Evolutionary conservation across 345 rosid species (phyloP), one percentile per base, ranked within the genome.

Genomic region (Heritiera littoralis): DNA sequence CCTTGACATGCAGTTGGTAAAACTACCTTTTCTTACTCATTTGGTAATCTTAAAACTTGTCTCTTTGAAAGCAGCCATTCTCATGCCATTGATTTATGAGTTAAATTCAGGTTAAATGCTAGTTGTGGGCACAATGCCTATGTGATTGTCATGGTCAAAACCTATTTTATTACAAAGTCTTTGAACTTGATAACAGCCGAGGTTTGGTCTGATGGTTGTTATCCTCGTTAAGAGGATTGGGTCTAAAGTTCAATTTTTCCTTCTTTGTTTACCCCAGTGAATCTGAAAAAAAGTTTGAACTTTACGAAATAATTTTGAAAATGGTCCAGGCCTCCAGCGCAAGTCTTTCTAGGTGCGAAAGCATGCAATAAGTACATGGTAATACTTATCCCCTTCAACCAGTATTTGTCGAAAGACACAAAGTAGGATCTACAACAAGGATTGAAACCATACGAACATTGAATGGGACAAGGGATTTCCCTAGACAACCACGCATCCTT

Each of bases 401-500:
- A 59, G 32, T 23, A 20, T 59, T 59, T 9, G 1, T 3, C 64
- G 6, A 17, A 58, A 58, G 12, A 58, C 9, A 63, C 18, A n/a
- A 56, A 32, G 67, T 0, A 3, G 13, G 67, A 17, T 63, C 9
- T 3, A 41, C 23, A 1, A 28, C 17, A 13, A 38, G 23, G 70
- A 18, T 40, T 17, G 14, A 40, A 13, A 14, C 56, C 14, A 52
- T 14, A 14, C 56, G 18, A 3, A 52, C 56, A 52, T 17, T 4
- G 18, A 14, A 52, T 13, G 56, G 56, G 75, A 52, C 75, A 72
- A 72, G 52, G 28, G 20, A 72, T 72, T 51, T 28, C 23, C 61
- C n/a, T 72, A 12, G 76, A 35, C 5, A 2, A 17, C 17, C 32
- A 52, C 48, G 30, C 30, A 35, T 54, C 76, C 5, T 9, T 59